Percentiles rank a stretch among this genome's conserved stretches.
phyloP scores from a whole-genome alignment of 1,284 basidiomycete species.

The Tilletia indica region DNA sequence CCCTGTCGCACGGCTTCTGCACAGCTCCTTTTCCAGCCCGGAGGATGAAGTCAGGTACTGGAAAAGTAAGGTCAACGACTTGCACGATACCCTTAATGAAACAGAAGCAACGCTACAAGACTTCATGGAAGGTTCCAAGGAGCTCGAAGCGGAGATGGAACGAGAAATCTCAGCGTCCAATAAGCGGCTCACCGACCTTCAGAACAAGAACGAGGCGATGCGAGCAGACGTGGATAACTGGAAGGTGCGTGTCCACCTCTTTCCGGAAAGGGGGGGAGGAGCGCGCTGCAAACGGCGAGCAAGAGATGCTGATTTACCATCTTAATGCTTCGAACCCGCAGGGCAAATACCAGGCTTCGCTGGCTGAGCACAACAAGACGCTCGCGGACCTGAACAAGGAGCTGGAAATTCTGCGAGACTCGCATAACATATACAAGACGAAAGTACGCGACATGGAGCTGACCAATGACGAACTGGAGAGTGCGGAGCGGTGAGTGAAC shows the following conservation, averaged over 20 bases:
- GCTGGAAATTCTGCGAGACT: constrained; percentile 38
- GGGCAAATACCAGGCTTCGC: constrained; percentile 46
- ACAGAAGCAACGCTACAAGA: constrained; percentile 47
- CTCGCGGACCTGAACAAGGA: constrained; percentile 46
- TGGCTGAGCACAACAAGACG: constrained; percentile 46
- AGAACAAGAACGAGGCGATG: constrained; percentile 40
- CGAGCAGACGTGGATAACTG: constrained; percentile 48
- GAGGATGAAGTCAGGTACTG: constrained; percentile 46
- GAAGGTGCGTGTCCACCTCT: constrained; percentile 29
- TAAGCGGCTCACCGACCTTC: constrained; percentile 36
- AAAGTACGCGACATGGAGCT: constrained; percentile 53
- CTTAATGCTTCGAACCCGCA: constrained; percentile 8
- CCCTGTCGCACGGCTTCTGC: background rate
- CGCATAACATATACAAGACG: constrained; percentile 49
- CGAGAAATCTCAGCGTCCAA: constrained; percentile 40
- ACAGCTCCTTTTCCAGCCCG: constrained; percentile 39
- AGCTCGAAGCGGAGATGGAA: constrained; percentile 53
- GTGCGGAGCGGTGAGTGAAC: constrained; percentile 43
- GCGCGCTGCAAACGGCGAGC: background rate
- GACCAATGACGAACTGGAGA: constrained; percentile 54
- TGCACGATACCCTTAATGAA: constrained; percentile 46
- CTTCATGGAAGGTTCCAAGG: constrained; percentile 50
- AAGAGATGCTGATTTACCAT: background rate
- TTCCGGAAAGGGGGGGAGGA: background rate
- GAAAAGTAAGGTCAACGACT: constrained; percentile 44